These are phyloP conservation scores for Parietichytrium sp. DNA, from an alignment of 108 stramenopile species.

Conservation along the genomic window DNA sequence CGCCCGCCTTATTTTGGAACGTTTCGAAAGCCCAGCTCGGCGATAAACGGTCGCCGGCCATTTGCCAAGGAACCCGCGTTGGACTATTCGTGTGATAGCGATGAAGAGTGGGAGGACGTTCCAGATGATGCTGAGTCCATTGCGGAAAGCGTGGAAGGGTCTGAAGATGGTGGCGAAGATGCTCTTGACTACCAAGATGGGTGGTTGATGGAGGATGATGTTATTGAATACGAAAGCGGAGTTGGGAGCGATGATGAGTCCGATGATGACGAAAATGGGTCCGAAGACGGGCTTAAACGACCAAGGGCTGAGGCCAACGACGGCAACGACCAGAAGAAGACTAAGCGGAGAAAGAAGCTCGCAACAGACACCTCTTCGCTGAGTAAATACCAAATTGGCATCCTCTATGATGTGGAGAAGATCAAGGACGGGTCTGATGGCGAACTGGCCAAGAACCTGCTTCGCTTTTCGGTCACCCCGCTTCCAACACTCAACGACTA, in stretches of 20 bases:
- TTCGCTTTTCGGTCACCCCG: background rate
- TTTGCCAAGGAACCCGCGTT: background rate
- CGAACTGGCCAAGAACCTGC: background rate
- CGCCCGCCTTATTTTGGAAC: slow-evolving; percentile 20
- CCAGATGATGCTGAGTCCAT: slow-evolving; percentile 11
- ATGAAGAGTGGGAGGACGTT: slow-evolving; percentile 10
- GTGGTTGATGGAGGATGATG: background rate
- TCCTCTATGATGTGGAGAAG: background rate
- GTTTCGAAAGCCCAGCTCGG: background rate
- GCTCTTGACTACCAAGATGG: slow-evolving; percentile 37
- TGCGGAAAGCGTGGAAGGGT: background rate
- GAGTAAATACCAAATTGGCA: slow-evolving; percentile 6
- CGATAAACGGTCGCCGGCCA: background rate
- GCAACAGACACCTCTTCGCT: too few relatives aligned
- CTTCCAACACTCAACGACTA: too few relatives aligned
- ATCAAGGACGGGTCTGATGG: background rate
- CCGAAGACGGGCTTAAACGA: too few relatives aligned
- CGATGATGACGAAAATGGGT: background rate
- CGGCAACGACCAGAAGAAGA: background rate
- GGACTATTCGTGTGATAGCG: slow-evolving; percentile 19
- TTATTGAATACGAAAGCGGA: background rate
- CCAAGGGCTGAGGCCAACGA: background rate
- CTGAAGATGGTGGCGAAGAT: slow-evolving; percentile 3
- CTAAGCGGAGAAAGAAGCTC: background rate
- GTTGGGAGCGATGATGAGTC: background rate